Percentiles rank a stretch among this genome's conserved stretches.
Conservation (phyloP, 352 stramenopile genomes). For the Phytophthora pistaciae region DNA sequence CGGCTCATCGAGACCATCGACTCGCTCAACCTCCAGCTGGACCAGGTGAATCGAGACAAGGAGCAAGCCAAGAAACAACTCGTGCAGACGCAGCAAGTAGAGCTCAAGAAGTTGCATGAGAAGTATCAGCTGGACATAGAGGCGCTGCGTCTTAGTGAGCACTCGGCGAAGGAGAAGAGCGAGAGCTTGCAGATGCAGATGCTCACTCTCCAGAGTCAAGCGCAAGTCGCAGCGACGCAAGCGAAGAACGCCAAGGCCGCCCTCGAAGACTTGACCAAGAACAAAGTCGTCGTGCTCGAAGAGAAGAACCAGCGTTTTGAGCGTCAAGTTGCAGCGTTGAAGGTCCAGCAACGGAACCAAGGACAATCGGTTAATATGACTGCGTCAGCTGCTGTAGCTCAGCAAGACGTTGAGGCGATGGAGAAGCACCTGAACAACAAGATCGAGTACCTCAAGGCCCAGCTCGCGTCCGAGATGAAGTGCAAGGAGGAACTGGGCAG, state of each 20-base stretch:
- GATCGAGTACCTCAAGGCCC: conserved; percentile 85
- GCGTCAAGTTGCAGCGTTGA: conserved; percentile 57
- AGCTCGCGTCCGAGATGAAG: conserved; percentile 85
- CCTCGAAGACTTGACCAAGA: conserved; percentile 63
- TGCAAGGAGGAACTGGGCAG: conserved; percentile 86
- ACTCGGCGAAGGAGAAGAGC: conserved; percentile 65
- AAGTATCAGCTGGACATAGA: conserved; percentile 79
- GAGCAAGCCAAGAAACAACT: conserved; percentile 53
- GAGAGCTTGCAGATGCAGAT: conserved; percentile 59
- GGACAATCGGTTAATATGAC: conserved; percentile 16
- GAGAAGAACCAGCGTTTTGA: conserved; percentile 75
- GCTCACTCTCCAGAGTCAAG: conserved; percentile 60
- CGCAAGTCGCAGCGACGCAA: conserved; percentile 59
- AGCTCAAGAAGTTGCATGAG: conserved; percentile 71
- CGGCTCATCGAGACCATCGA: conserved; percentile 83
- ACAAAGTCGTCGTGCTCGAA: conserved; percentile 58
- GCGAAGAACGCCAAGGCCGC: conserved; percentile 55
- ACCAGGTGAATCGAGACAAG: conserved; percentile 49
- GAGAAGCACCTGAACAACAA: conserved; percentile 86
- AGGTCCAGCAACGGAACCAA: conserved; percentile 37
- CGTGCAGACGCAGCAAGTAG: conserved; percentile 48
- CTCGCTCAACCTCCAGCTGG: conserved; percentile 63
- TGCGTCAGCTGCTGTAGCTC: conserved; percentile 13
- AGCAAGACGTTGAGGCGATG: conserved; percentile 52
- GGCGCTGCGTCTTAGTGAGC: conserved; percentile 62